A percentile compares a stretch with the other conserved stretches of the same genome.
phyloP scores from a whole-genome alignment of 1,139 yeast genomes.

The Petasospora fabianii region DNA sequence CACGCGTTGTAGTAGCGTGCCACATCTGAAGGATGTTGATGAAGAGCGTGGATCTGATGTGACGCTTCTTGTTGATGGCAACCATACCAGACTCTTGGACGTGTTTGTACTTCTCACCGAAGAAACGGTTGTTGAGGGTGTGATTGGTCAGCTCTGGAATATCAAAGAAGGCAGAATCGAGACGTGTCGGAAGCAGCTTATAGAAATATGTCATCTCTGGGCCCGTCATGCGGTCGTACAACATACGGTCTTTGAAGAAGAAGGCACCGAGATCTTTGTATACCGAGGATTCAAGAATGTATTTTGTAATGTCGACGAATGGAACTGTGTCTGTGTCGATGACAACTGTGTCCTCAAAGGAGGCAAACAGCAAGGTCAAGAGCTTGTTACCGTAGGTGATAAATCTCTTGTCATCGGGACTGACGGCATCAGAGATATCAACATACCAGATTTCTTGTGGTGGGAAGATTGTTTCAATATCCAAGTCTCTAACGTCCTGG shows the following conservation, averaged over 20 bases:
- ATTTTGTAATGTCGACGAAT: constrained; percentile 28
- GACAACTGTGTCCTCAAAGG: constrained; percentile 45
- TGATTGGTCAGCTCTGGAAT: constrained; percentile 35
- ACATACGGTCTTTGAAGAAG: constrained; percentile 44
- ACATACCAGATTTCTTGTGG: constrained; percentile 47
- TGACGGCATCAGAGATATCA: constrained; percentile 35
- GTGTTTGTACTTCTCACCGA: constrained; percentile 45
- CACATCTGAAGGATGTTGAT: constrained; percentile 36
- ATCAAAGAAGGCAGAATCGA: constrained; percentile 32
- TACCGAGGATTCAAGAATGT: constrained; percentile 35
- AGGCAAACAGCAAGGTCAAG: constrained; percentile 42
- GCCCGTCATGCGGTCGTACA: constrained; percentile 27
- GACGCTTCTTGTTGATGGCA: constrained; percentile 40
- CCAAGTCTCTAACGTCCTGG: constrained; percentile 15
- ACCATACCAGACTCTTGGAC: constrained; percentile 54
- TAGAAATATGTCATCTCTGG: constrained; percentile 35
- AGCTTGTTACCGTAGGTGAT: constrained; percentile 44
- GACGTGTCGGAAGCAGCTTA: constrained; percentile 32
- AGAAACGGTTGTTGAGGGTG: constrained; percentile 36
- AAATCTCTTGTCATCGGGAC: constrained; percentile 34
- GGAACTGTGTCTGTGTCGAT: constrained; percentile 55
- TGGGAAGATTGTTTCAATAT: constrained; percentile 28
- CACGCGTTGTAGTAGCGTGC: constrained; percentile 19
- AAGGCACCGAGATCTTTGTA: constrained; percentile 38
- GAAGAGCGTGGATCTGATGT: constrained; percentile 40